Evolutionary conservation across 495 filamentous ascomycete species (phyloP).

Genomic region (Hypomontagnella submonticulosa): DNA sequence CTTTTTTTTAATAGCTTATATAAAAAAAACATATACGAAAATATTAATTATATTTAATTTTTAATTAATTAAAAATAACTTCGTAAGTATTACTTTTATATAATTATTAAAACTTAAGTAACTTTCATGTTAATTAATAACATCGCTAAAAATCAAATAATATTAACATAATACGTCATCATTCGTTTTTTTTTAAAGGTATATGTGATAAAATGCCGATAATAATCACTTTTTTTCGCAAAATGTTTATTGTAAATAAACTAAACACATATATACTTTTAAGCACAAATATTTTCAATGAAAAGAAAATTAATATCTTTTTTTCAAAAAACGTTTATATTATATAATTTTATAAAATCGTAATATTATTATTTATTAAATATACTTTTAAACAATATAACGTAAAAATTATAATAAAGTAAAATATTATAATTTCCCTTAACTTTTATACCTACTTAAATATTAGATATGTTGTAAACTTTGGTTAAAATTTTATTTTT

Average conservation of each 20-base stretch:
- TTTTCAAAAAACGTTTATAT: constrained; percentile 3
- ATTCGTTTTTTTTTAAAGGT: not conserved
- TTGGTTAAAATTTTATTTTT: constrained; percentile 7
- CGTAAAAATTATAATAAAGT: not conserved
- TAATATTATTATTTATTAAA: not conserved
- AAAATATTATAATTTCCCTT: constrained; percentile 6
- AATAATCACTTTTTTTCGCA: not conserved
- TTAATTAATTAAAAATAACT: not conserved
- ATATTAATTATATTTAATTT: not conserved
- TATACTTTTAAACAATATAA: not conserved
- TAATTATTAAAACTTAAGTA: not conserved
- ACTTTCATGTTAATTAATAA: not conserved
- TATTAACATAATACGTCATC: no score
- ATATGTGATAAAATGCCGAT: not conserved
- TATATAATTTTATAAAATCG: constrained; percentile 7
- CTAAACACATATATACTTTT: not conserved
- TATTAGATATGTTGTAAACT: not conserved
- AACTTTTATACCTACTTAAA: constrained; percentile 1
- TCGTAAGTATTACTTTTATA: no score
- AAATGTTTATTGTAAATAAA: not conserved
- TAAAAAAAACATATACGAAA: not conserved
- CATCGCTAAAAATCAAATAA: not conserved
- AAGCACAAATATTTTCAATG: constrained; percentile 2
- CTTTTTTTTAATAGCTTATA: no score
- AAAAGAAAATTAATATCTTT: constrained; percentile 9